Conservation (phyloP, 2,329 filamentous ascomycete genomes). For the Fusarium palustre region DNA sequence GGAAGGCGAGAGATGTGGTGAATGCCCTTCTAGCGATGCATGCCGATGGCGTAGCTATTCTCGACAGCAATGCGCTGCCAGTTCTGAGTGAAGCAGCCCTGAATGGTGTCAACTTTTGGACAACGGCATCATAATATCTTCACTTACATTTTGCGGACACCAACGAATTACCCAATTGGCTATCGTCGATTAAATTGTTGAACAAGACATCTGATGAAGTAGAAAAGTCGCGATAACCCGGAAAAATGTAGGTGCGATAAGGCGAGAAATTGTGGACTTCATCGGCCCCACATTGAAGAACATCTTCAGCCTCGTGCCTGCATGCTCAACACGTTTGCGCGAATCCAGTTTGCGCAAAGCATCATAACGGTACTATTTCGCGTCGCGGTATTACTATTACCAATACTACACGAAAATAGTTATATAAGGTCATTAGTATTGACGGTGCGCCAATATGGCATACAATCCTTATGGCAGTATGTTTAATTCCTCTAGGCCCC, state of each 20-base stretch:
- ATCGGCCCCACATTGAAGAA: slow-evolving; percentile 41
- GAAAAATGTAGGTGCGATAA: slow-evolving; percentile 50
- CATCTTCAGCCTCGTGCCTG: slow-evolving; percentile 46
- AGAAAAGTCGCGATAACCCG: slow-evolving; percentile 47
- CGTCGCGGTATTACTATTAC: neutral
- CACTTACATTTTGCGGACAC: slow-evolving; percentile 41
- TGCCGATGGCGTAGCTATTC: slow-evolving; percentile 43
- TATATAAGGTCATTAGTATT: slow-evolving; percentile 1
- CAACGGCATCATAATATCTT: neutral
- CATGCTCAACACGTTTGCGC: slow-evolving; percentile 40
- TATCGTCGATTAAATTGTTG: slow-evolving; percentile 33
- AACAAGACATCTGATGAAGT: slow-evolving; percentile 15
- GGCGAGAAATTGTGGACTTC: slow-evolving; percentile 31
- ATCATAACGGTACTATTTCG: slow-evolving; percentile 3
- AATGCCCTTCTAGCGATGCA: slow-evolving; percentile 46
- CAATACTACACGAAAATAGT: neutral
- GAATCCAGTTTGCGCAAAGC: slow-evolving; percentile 24
- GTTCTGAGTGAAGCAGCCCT: slow-evolving; percentile 48
- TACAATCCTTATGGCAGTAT: slow-evolving; percentile 72
- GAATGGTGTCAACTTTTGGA: slow-evolving; percentile 7
- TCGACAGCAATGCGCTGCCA: slow-evolving; percentile 50
- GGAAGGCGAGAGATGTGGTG: slow-evolving; percentile 50
- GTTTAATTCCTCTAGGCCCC: slow-evolving; percentile 23
- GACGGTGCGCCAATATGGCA: slow-evolving; percentile 57
- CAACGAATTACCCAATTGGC: slow-evolving; percentile 38